A percentile compares a stretch with the other conserved stretches of the same genome.
phyloP scores from a whole-genome alignment of 2,329 filamentous ascomycete genomes.

The Paradendryphiella salina region DNA sequence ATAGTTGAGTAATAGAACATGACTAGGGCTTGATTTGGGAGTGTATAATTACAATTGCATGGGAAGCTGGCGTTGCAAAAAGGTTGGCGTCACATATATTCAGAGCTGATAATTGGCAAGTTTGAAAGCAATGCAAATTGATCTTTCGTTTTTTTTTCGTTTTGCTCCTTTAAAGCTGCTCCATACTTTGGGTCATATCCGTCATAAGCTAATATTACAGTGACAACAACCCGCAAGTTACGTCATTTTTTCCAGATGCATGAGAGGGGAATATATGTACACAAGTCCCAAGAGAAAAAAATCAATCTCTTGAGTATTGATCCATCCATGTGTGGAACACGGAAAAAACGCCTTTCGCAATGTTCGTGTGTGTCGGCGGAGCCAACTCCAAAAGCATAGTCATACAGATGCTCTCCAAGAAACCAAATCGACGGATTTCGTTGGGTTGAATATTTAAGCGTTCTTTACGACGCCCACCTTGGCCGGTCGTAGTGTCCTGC shows the following conservation, averaged over 20 bases:
- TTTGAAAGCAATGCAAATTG: constrained; percentile 8
- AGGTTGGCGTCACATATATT: constrained; percentile 8
- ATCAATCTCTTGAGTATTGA: neutral
- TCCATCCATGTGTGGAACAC: constrained; percentile 2
- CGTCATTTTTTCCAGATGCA: constrained; percentile 22
- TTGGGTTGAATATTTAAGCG: constrained; percentile 42
- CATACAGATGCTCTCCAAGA: constrained; percentile 23
- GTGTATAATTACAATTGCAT: constrained; percentile 33
- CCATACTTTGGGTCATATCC: constrained; percentile 11
- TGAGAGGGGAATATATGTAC: constrained; percentile 42
- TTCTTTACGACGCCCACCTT: constrained; percentile 98
- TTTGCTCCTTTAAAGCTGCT: neutral
- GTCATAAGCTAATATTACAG: constrained; percentile 29
- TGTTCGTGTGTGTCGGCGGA: constrained; percentile 9
- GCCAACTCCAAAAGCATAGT: constrained; percentile 22
- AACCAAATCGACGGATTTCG: neutral
- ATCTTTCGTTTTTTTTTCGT: constrained; percentile 9
- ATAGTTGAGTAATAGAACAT: neutral
- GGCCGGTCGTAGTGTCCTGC: constrained; percentile 82
- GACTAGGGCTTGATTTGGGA: neutral
- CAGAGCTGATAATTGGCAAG: neutral
- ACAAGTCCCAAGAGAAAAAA: constrained; percentile 14
- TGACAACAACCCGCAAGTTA: constrained; percentile 16
- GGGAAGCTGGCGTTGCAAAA: constrained; percentile 29
- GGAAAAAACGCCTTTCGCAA: constrained; percentile 27